These are phyloP conservation scores for Penicillium brevicompactum DNA, from an alignment of 2,329 filamentous ascomycete genomes.

Conservation along the genomic window DNA sequence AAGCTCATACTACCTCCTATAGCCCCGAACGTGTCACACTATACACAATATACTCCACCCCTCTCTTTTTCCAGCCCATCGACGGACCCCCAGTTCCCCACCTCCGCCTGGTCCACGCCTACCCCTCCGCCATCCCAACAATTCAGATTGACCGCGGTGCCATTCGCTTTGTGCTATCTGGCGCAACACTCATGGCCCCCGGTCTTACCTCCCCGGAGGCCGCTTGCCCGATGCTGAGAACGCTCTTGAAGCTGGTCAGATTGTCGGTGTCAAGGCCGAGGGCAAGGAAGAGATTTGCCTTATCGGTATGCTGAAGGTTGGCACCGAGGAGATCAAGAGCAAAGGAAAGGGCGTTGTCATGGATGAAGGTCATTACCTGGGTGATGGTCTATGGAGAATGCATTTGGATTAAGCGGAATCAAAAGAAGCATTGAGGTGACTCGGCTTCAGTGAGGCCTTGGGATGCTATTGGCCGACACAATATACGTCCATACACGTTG, in stretches of 20 bases:
- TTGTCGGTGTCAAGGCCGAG: constrained; percentile 88
- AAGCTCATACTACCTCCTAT: not conserved
- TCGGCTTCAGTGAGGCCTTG: not conserved
- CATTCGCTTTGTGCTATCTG: constrained; percentile 92
- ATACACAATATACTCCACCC: constrained; percentile 75
- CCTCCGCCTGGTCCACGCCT: constrained; percentile 84
- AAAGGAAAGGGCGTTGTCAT: constrained; percentile 94
- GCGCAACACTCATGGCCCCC: constrained; percentile 94
- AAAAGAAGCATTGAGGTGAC: not conserved
- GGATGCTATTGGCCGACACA: not conserved
- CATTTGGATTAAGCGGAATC: constrained; percentile 50
- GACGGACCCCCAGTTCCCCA: constrained; percentile 81
- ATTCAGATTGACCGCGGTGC: constrained; percentile 93
- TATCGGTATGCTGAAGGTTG: constrained; percentile 78
- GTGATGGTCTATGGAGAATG: constrained; percentile 89
- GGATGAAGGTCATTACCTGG: constrained; percentile 89
- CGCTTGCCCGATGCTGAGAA: constrained; percentile 65
- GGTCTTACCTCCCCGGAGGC: constrained; percentile 84
- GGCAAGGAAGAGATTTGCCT: constrained; percentile 91
- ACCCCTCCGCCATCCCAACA: constrained; percentile 78
- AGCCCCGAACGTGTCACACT: constrained; percentile 84
- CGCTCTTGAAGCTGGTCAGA: constrained; percentile 76
- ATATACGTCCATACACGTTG: not conserved
- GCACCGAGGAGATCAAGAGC: constrained; percentile 88
- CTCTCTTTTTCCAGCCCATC: constrained; percentile 90